Conservation (phyloP, 108 stramenopile species). For the Ochromonas danica region DNA sequence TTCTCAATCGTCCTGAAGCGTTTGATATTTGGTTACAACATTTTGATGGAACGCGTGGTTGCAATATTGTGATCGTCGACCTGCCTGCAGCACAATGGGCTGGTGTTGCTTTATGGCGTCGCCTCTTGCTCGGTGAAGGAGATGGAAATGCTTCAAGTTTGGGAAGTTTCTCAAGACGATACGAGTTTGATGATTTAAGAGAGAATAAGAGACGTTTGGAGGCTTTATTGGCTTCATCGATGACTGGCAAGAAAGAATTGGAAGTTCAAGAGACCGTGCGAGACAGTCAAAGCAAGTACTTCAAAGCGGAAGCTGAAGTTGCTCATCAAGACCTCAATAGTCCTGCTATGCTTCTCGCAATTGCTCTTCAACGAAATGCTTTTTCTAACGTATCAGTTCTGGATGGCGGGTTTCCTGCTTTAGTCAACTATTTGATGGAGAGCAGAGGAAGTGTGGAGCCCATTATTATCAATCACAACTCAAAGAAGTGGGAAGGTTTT, state of each 20-base stretch:
- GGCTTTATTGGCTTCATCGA: not conserved
- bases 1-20: slow-evolving; percentile 26
- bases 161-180: not conserved
- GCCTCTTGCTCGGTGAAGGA: slow-evolving; percentile 20
- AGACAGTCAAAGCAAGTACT: not conserved
- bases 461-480: slow-evolving; percentile 31
- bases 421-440: not conserved
- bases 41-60: slow-evolving; percentile 30
- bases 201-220: not conserved
- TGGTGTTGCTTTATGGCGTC: slow-evolving; percentile 19
- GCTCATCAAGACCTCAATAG: not conserved
- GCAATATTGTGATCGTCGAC: slow-evolving; percentile 22
- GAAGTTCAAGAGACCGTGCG: not conserved
- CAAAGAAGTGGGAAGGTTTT: slow-evolving; percentile 19
- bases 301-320: not conserved
- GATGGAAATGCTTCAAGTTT: not conserved
- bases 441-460: slow-evolving; percentile 20
- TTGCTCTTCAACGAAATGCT: slow-evolving; percentile 20
- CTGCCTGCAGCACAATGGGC: slow-evolving; percentile 17
- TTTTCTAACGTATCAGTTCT: slow-evolving; percentile 9
- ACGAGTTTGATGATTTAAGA: not conserved
- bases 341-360: slow-evolving; percentile 9
- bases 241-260: not conserved
- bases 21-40: slow-evolving; percentile 31
- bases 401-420: slow-evolving; percentile 30